Conservation (phyloP, 805 yeast genomes). For the Scheffersomyces ergatensis region DNA sequence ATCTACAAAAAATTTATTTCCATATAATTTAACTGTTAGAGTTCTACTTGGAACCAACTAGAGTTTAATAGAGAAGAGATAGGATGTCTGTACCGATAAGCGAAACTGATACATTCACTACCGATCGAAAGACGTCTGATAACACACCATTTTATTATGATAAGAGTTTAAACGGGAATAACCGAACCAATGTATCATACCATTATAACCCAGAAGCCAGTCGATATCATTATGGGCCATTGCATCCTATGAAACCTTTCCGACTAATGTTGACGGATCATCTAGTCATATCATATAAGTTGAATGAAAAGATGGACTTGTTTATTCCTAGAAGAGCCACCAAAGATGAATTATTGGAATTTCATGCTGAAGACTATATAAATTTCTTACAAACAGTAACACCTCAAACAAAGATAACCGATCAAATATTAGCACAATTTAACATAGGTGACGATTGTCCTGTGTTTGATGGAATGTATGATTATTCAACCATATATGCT, state of each 20-base stretch:
- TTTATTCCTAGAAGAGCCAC: slow-evolving; percentile 84
- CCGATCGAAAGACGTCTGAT: slow-evolving; percentile 30
- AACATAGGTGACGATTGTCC: slow-evolving; percentile 95
- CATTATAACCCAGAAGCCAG: slow-evolving; percentile 83
- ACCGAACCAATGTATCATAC: slow-evolving; percentile 67
- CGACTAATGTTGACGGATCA: slow-evolving; percentile 92
- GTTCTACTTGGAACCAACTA: not conserved
- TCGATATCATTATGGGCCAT: slow-evolving; percentile 84
- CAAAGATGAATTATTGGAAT: slow-evolving; percentile 69
- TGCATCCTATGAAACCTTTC: slow-evolving; percentile 99
- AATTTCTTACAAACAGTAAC: slow-evolving; percentile 73
- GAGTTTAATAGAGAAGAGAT: too few species aligned
- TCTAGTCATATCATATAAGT: slow-evolving; percentile 76
- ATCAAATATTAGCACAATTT: slow-evolving; percentile 59
- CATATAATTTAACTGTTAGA: too few species aligned
- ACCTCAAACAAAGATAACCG: slow-evolving; percentile 68
- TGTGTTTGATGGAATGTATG: slow-evolving; percentile 91
- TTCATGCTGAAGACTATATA: slow-evolving; percentile 86
- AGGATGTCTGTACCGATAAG: slow-evolving; percentile 10
- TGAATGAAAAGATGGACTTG: slow-evolving; percentile 87
- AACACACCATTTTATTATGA: slow-evolving; percentile 32
- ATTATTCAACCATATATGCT: slow-evolving; percentile 81
- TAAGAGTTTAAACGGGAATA: slow-evolving; percentile 16
- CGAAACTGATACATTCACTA: slow-evolving; percentile 28
- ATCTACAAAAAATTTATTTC: too few species aligned